Conservation (phyloP, 441 rosid species). For the Adansonia gregorii region DNA sequence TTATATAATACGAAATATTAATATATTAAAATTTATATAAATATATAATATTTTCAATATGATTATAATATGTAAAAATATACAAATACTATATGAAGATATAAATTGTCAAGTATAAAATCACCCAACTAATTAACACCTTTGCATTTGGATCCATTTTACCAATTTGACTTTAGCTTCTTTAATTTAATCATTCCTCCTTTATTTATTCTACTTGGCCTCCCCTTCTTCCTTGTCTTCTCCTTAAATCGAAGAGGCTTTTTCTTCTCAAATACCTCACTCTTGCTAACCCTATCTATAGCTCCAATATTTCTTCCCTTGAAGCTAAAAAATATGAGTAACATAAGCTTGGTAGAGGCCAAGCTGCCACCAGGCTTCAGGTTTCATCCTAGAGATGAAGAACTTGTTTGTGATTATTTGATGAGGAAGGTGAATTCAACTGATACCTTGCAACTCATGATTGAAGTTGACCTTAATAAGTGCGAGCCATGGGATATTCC, state of each 20-base stretch:
- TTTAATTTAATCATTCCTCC: not conserved
- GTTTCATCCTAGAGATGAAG: slow-evolving; percentile 73
- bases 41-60: too few species aligned
- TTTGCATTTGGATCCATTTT: slow-evolving; percentile 5
- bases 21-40: too few species aligned
- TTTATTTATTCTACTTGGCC: not conserved
- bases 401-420: slow-evolving; percentile 67
- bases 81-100: too few species aligned
- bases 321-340: slow-evolving; percentile 11
- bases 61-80: too few species aligned
- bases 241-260: not conserved
- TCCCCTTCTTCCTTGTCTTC: not conserved
- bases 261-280: not conserved
- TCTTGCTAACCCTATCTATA: too few species aligned
- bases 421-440: slow-evolving; percentile 41
- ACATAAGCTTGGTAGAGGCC: slow-evolving; percentile 45
- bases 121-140: not conserved
- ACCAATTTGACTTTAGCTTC: slow-evolving; percentile 1
- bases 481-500: slow-evolving; percentile 84
- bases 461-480: slow-evolving; percentile 71
- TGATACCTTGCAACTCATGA: slow-evolving; percentile 31
- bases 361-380: slow-evolving; percentile 69
- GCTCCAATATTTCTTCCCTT: not conserved
- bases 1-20: too few species aligned
- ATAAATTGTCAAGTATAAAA: too few species aligned